phyloP scores from a whole-genome alignment of 169 alveolate genomes.

The Babesia sp. region DNA sequence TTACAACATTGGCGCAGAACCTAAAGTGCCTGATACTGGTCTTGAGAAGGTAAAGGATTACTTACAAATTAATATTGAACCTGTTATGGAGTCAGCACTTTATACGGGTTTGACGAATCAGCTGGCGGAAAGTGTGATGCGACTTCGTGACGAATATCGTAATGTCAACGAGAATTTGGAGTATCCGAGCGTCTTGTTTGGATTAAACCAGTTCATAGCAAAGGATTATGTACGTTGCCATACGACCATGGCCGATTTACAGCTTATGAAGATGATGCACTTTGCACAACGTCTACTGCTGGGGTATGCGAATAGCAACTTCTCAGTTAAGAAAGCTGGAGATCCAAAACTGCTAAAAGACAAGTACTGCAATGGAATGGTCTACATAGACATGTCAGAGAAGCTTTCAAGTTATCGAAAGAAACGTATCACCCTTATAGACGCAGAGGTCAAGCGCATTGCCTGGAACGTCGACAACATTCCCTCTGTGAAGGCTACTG shows the following conservation, averaged over 20 bases:
- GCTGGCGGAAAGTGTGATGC: conserved; percentile 13
- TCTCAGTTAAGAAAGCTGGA: background rate
- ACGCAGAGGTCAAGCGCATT: conserved; percentile 47
- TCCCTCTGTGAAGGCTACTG: conserved; percentile 59
- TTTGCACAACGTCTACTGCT: conserved; percentile 22
- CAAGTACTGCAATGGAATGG: conserved; percentile 47
- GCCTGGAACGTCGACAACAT: conserved; percentile 33
- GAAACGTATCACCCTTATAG: conserved; percentile 13
- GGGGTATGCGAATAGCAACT: conserved; percentile 49
- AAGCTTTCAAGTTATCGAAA: conserved; percentile 25
- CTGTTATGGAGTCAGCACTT: conserved; percentile 22
- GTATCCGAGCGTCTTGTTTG: conserved; percentile 24
- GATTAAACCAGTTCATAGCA: conserved; percentile 14
- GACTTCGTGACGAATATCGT: conserved; percentile 26
- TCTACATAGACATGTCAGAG: conserved; percentile 44
- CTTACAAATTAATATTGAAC: conserved; percentile 2
- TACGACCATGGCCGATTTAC: conserved; percentile 26
- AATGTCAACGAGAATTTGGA: conserved; percentile 32
- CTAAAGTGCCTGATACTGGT: conserved; percentile 21
- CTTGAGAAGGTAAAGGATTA: conserved; percentile 23
- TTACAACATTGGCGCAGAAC: conserved; percentile 27
- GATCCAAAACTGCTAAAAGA: background rate
- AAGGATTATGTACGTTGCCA: conserved; percentile 60
- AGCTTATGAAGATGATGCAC: conserved; percentile 31
- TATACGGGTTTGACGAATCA: conserved; percentile 22